phyloP scores from a whole-genome alignment of 176 grass and related monocot species.

The Bromus sterilis region DNA sequence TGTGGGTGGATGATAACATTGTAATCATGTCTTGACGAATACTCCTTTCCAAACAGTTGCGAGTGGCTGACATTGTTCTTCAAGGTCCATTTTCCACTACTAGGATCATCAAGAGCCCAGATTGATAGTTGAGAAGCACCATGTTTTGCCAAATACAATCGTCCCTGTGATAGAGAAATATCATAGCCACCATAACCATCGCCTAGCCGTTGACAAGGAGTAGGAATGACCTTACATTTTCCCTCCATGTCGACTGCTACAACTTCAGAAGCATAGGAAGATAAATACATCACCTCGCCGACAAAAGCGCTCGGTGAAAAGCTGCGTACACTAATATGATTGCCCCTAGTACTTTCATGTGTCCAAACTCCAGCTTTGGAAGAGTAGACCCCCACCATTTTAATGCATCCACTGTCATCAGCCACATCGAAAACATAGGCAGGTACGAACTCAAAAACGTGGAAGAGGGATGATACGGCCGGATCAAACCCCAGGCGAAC shows the following conservation, averaged over 20 bases:
- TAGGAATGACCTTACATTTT: too few species aligned
- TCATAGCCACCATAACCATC: too few species aligned
- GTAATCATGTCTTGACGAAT: too few species aligned
- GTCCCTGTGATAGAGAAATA: too few species aligned
- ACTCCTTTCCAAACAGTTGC: background rate
- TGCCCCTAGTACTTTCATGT: background rate
- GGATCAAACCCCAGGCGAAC: background rate
- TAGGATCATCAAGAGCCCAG: background rate
- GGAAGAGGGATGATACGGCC: background rate
- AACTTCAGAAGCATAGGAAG: too few species aligned
- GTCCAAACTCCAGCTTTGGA: background rate
- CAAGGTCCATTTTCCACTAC: background rate
- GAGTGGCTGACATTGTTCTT: background rate
- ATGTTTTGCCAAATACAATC: background rate
- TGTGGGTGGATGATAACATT: too few species aligned
- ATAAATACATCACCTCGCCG: too few species aligned
- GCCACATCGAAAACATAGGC: background rate
- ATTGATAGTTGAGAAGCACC: background rate
- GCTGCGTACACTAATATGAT: too few species aligned
- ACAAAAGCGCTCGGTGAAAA: too few species aligned
- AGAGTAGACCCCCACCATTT: background rate
- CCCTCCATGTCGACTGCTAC: too few species aligned
- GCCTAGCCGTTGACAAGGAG: too few species aligned
- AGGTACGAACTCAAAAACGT: background rate
- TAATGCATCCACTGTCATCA: background rate